Base-by-base conservation (phyloP, 331 rosid genomes). In the Acacia concinna region DNA sequence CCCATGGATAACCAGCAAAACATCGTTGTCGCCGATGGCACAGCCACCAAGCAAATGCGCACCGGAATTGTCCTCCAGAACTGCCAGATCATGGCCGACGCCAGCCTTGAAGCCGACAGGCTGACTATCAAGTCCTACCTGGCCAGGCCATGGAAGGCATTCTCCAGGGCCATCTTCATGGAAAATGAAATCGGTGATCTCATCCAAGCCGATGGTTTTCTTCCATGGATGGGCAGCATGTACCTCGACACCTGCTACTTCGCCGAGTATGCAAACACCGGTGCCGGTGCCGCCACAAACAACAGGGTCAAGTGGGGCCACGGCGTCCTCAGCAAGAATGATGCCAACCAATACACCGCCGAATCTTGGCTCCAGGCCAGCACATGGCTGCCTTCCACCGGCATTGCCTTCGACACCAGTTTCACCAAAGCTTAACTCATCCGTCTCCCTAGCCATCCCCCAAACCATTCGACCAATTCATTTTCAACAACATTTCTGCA, bases 61-160 rank as follows among this genome's bases (percentile, higher is more conserved):
- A 40, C 73, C 0, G 73, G 82, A 8, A 20, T 78, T 1, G 87
- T 89, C 34, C 46, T 89, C 18, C 88, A 89, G 0, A 80, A 86
- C 68, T 86, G 90, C 38, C 68, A 34, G 66, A 91, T 91, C 51
- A 56, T 82, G 10, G 40, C 92, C 1, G 91, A 86, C 3, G 0
- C 0, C 14, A 28, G 14, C 3, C 84, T 91, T 0, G 0, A 1
- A 2, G 63, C 86, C 11, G 73, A 11, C 17, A 74, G 78, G 56
- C 2, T 13, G 12, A 23, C 54, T 2, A 8, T 68, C n/a, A 68
- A 9, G 52, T 40, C 73, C 8, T 68, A 85, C 82, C 71, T 86
- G 76, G 91, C 94, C 1, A 82, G 92, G 59, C 92, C 97, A 31
- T 91, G 94, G 92, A 84, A 82, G 73, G 57, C 75, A 40, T 89